Base-by-base conservation (phyloP, 257 asterid species). In the Orobanche coerulescens region DNA sequence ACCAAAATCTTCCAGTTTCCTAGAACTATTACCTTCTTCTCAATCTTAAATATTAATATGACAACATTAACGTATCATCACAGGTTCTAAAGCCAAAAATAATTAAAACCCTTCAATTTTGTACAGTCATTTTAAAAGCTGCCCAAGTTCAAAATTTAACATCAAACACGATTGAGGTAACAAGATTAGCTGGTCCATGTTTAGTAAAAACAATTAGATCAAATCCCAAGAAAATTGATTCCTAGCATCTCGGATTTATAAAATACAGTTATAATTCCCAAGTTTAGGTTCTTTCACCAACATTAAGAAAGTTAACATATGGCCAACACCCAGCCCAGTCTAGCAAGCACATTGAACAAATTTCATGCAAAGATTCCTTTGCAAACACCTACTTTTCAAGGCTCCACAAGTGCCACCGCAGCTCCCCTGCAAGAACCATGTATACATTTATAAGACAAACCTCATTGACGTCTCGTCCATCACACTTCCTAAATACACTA, bases 381-480 rank as follows among this genome's bases (percentile, higher is more conserved):
- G 91, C 90, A 72, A 83, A 85, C 95, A 92, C 97, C 93, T 86
- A 88, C 98, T 84, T 77, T 95, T 84, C 79, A 85, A 86, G 87
- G 93, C 86, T 88, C 95, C 98, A 77, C 78, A 68, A 68, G 81
- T 72, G 81, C 87, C 94, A 78, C 84, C 79, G 86, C 95, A 78
- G 89, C 81, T 73, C 85, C 78, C 97, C 97, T 88, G 98, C 97
- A 92, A 88, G 95, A 92, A 88, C 79, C 93, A 88, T 73, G 82
- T 80, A 86, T 86, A 78, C 83, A 82, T 74, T 86, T 28, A 54
- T 92, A 92, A 92, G 98, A 86, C 93, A 86, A 87, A 79, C 82
- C 76, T 78, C 89, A 83, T 72, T 49, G 84, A 85, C 93, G 78
- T 72, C 80, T 71, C 71, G 66, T 69, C 85, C 81, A 74, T 75